phyloP scores from a whole-genome alignment of 257 asterid genomes.

The Ilex aquifolium region DNA sequence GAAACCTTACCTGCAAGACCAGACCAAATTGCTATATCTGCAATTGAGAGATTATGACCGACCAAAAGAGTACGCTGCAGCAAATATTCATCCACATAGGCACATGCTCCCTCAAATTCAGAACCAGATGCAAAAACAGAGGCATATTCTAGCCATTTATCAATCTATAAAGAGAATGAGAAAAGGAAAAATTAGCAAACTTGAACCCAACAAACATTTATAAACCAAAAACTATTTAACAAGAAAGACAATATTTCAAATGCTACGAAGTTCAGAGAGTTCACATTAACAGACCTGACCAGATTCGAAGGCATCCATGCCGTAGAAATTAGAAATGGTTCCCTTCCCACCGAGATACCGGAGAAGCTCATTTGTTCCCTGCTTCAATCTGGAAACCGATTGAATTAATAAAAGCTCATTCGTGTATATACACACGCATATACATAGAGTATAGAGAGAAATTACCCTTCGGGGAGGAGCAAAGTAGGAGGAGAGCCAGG shows the following conservation, averaged over 20 bases:
- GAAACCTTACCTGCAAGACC: slow-evolving; percentile 68
- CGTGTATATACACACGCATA: not conserved
- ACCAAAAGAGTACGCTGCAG: slow-evolving; percentile 60
- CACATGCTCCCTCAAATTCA: slow-evolving; percentile 90
- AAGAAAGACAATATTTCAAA: not conserved
- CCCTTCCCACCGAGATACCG: slow-evolving; percentile 61
- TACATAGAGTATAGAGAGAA: not conserved
- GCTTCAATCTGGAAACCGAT: slow-evolving; percentile 46
- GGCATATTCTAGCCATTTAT: slow-evolving; percentile 81
- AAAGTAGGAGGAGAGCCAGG: slow-evolving; percentile 58
- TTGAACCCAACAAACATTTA: not conserved
- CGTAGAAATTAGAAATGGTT: slow-evolving; percentile 38
- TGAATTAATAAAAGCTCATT: slow-evolving; percentile 2
- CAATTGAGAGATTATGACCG: slow-evolving; percentile 62
- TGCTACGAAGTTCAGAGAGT: not conserved
- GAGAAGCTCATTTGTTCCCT: slow-evolving; percentile 50
- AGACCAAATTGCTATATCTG: slow-evolving; percentile 85
- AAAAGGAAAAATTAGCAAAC: not conserved
- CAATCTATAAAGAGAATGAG: slow-evolving; percentile 42
- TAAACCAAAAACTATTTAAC: slow-evolving; percentile 1
- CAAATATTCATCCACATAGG: slow-evolving; percentile 54
- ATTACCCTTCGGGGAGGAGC: slow-evolving; percentile 46
- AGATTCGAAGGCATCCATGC: slow-evolving; percentile 45
- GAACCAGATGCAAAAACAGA: slow-evolving; percentile 65
- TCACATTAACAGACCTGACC: slow-evolving; percentile 43